These are phyloP conservation scores for Ilex aquifolium DNA, from an alignment of 257 asterid species.

Conservation along the genomic window DNA sequence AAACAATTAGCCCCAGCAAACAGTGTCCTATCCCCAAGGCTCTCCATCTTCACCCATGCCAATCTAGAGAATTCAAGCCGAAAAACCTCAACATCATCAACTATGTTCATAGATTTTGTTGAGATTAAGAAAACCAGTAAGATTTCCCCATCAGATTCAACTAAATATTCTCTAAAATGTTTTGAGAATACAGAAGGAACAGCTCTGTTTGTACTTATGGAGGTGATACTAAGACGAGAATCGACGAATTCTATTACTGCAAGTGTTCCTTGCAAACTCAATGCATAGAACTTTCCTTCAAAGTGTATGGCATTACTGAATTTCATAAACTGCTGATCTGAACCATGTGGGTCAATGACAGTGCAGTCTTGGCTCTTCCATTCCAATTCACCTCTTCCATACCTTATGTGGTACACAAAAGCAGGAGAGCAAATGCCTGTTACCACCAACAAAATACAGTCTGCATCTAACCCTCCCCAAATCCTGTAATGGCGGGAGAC, in stretches of 20 bases:
- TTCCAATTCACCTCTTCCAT: background rate
- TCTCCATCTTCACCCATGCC: constrained; percentile 16
- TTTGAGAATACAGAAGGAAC: constrained; percentile 20
- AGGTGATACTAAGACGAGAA: constrained; percentile 16
- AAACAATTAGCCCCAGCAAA: constrained; percentile 25
- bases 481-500: no score
- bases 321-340: constrained; percentile 12
- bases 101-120: constrained; percentile 5
- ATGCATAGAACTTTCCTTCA: constrained; percentile 27
- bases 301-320: constrained; percentile 25
- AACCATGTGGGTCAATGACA: constrained; percentile 19
- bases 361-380: constrained; percentile 20
- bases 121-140: constrained; percentile 28
- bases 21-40: constrained; percentile 22
- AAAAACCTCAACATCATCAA: constrained; percentile 28
- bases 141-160: constrained; percentile 28
- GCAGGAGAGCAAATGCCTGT: constrained; percentile 18
- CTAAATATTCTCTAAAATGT: constrained; percentile 26
- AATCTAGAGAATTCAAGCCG: constrained; percentile 9
- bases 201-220: constrained; percentile 15
- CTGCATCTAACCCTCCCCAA: no score
- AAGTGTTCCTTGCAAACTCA: constrained; percentile 32
- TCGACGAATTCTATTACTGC: constrained; percentile 20
- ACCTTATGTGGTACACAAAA: constrained; percentile 7
- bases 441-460: background rate